phyloP scores from a whole-genome alignment of 495 filamentous ascomycete genomes.

The Hypoxylon fragiforme region DNA sequence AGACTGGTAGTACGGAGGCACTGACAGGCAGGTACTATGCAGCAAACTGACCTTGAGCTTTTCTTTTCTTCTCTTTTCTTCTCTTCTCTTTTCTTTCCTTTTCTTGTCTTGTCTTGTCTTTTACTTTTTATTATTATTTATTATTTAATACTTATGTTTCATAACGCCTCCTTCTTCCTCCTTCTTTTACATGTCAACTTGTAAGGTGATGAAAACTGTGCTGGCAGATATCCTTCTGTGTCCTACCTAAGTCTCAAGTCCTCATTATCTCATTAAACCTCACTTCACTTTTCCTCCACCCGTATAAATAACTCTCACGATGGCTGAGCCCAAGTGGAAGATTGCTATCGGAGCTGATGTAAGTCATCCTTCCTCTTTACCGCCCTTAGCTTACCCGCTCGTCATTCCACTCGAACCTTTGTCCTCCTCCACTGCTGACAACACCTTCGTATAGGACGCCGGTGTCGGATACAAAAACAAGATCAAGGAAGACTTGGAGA shows the following conservation, averaged over 20 bases:
- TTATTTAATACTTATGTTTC: too few relatives aligned
- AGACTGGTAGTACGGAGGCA: too few relatives aligned
- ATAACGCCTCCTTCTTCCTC: too few relatives aligned
- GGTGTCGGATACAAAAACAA: slow-evolving; percentile 78
- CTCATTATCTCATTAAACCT: background rate
- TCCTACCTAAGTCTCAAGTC: background rate
- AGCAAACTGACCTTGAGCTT: too few relatives aligned
- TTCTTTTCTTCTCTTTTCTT: background rate
- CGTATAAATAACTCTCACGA: slow-evolving; percentile 20
- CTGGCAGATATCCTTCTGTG: too few relatives aligned
- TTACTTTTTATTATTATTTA: background rate
- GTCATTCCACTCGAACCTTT: background rate
- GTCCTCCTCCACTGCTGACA: slow-evolving; percentile 18
- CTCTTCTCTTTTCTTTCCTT: background rate
- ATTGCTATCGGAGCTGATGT: slow-evolving; percentile 54
- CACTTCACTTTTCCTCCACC: background rate
- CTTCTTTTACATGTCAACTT: too few relatives aligned
- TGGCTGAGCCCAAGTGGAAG: slow-evolving; percentile 49
- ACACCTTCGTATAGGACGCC: slow-evolving; percentile 59
- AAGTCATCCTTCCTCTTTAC: slow-evolving; percentile 38
- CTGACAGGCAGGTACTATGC: too few relatives aligned
- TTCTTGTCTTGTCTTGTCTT: background rate
- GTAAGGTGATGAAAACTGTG: too few relatives aligned
- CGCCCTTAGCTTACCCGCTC: background rate
- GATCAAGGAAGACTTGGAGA: slow-evolving; percentile 71